A percentile compares a stretch with the other conserved stretches of the same genome.
phyloP scores from a whole-genome alignment of 345 rosid genomes.

The Populus pruinosa region DNA sequence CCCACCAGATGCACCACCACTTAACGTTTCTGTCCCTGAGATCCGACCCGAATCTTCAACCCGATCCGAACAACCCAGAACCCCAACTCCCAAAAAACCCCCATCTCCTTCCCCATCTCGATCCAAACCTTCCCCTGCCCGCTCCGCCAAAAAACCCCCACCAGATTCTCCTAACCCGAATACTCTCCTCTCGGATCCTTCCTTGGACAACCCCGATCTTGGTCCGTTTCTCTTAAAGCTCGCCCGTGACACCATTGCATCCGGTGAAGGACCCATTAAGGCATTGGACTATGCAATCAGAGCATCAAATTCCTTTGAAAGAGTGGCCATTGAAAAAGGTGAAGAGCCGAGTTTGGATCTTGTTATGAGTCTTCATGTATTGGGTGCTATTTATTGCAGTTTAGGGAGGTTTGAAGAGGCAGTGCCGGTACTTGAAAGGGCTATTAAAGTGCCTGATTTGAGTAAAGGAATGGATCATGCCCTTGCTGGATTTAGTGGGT shows the following conservation, averaged over 20 bases:
- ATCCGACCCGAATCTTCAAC: constrained; percentile 28
- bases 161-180: constrained; percentile 51
- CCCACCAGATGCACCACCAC: constrained; percentile 66
- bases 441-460: constrained; percentile 76
- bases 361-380: constrained; percentile 93
- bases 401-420: constrained; percentile 94
- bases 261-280: constrained; percentile 87
- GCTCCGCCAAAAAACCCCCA: constrained; percentile 66
- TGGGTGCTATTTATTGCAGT: constrained; percentile 92
- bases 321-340: constrained; percentile 24
- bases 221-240: constrained; percentile 94
- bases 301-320: constrained; percentile 81
- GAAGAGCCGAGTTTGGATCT: constrained; percentile 86
- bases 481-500: constrained; percentile 85
- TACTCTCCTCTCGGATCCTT: constrained; percentile 42
- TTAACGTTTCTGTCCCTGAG: constrained; percentile 64
- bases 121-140: constrained; percentile 75
- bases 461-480: constrained; percentile 76
- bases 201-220: constrained; percentile 98
- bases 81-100: constrained; percentile 36
- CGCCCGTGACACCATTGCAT: constrained; percentile 89
- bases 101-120: constrained; percentile 79
- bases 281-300: constrained; percentile 92
- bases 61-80: constrained; percentile 43
- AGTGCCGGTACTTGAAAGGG: constrained; percentile 76